Evolutionary conservation across 2,329 filamentous ascomycete species (phyloP).

Genomic region (Diaporthe eres): DNA sequence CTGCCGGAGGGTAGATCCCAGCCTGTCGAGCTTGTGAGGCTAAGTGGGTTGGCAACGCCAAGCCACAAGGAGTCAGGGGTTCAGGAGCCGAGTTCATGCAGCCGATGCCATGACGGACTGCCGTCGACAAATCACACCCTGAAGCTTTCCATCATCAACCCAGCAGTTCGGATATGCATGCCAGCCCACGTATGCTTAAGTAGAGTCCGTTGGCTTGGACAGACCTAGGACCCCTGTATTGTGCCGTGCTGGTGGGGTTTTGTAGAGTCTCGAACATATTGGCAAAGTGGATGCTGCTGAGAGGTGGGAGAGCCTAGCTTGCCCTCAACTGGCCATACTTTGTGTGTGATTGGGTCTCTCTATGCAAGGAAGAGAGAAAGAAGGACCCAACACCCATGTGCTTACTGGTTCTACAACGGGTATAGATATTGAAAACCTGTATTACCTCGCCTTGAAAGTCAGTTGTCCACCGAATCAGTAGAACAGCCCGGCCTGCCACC

Average conservation of each 20-base stretch:
- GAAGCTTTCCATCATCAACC: not conserved
- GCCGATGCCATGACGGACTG: not conserved
- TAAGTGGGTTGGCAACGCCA: conserved; percentile 14
- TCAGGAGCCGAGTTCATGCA: conserved; percentile 18
- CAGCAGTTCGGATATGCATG: not conserved
- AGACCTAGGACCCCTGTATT: not conserved
- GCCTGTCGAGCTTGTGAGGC: conserved; percentile 16
- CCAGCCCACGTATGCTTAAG: not conserved
- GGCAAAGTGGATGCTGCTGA: not conserved
- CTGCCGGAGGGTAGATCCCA: not conserved
- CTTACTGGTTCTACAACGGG: not conserved
- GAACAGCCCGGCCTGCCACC: not conserved
- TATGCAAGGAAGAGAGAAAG: not conserved
- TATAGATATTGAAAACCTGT: not conserved
- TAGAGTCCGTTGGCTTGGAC: not conserved
- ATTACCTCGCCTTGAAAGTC: not conserved
- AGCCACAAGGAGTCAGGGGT: conserved; percentile 7
- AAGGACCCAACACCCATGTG: not conserved
- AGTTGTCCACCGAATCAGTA: not conserved
- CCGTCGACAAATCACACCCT: conserved; percentile 4
- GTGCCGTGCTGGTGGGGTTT: not conserved
- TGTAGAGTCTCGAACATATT: not conserved
- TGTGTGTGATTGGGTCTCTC: not conserved
- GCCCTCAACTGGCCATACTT: not conserved
- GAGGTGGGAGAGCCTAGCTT: not conserved